Evolutionary conservation across 345 rosid species (phyloP), one percentile per base, ranked within the genome.

Genomic region (Cardamine occulta): DNA sequence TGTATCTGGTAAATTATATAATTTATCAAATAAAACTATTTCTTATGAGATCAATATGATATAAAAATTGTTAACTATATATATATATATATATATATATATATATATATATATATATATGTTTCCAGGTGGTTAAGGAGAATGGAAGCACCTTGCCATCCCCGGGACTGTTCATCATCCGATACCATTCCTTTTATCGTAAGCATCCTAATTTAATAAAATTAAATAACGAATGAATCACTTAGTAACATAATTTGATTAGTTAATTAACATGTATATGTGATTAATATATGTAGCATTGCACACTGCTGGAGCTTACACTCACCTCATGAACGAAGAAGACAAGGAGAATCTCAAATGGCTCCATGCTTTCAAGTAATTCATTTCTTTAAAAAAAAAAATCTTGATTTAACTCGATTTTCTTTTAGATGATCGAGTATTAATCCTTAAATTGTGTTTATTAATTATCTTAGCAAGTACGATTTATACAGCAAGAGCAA

Each of bases 401-500:
- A 55, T 5, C 8, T 40, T 19, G 35, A 18, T 40, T 4, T 15
- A 31, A 63, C 2, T 18, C 15, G 7, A 12, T 12, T 23, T 49
- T 21, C 5, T 17, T 57, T 2, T 6, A 17, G 18, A 18, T 58
- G 5, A 47, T 58, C 15, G 1, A 42, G 23, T 7, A 58, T 4
- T 44, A 28, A 75, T 18, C 8, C 39, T 58, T 58, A 57, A 35
- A 29, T 18, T 39, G 26, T 74, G 45, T 37, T 59, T 37, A 23
- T 29, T 13, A 49, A 15, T 21, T n/a, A 49, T 53, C 5, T 52
- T 82, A 87, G 90, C 83, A 89, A 88, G 47, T 89, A 88, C 72
- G 92, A 89, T 29, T 86, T 86, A 1, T 86, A 88, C 83, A 87
- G 89, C 82, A 88, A 87, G 83, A 88, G 88, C 85, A 88, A 85